phyloP scores from a whole-genome alignment of 225 moss, liverwort and hornwort species.

The Physcomitrellopsis africana region DNA sequence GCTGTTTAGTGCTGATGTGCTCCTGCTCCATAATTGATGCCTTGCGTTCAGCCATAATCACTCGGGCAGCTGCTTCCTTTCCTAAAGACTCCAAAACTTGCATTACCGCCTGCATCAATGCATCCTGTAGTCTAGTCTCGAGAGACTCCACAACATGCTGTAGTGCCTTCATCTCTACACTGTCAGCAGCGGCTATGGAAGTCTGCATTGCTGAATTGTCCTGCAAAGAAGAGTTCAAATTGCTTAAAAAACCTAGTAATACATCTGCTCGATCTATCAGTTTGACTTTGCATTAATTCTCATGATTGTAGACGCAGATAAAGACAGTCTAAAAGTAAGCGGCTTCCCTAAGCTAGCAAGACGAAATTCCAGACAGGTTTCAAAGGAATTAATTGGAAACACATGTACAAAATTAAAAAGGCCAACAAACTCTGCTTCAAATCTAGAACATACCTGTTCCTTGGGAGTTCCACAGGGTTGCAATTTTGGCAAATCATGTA shows the following conservation, averaged over 20 bases:
- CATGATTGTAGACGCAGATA: slow-evolving; percentile 8
- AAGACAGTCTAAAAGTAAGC: slow-evolving; percentile 20
- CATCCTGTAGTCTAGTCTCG: slow-evolving; percentile 65
- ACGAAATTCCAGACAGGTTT: slow-evolving; percentile 15
- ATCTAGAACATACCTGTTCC: slow-evolving; percentile 50
- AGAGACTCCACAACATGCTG: slow-evolving; percentile 66
- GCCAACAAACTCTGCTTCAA: neutral
- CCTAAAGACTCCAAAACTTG: slow-evolving; percentile 72
- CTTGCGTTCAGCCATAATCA: slow-evolving; percentile 69
- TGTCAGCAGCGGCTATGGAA: slow-evolving; percentile 58
- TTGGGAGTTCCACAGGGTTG: slow-evolving; percentile 41
- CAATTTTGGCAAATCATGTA: slow-evolving; percentile 53
- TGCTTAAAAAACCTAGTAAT: slow-evolving; percentile 15
- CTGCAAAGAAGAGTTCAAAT: slow-evolving; percentile 43
- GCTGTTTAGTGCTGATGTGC: slow-evolving; percentile 64
- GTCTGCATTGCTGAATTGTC: slow-evolving; percentile 55
- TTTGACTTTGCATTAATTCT: slow-evolving; percentile 5
- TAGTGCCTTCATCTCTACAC: slow-evolving; percentile 49
- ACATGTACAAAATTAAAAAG: slow-evolving; percentile 15
- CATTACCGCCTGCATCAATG: slow-evolving; percentile 72
- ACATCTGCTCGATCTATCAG: slow-evolving; percentile 23
- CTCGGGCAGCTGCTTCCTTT: slow-evolving; percentile 66
- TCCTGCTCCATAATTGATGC: slow-evolving; percentile 65
- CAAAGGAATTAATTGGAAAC: neutral
- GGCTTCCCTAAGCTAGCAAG: slow-evolving; percentile 3